Conservation (phyloP, 768 basidiomycete species). For the Mycena maculata region DNA sequence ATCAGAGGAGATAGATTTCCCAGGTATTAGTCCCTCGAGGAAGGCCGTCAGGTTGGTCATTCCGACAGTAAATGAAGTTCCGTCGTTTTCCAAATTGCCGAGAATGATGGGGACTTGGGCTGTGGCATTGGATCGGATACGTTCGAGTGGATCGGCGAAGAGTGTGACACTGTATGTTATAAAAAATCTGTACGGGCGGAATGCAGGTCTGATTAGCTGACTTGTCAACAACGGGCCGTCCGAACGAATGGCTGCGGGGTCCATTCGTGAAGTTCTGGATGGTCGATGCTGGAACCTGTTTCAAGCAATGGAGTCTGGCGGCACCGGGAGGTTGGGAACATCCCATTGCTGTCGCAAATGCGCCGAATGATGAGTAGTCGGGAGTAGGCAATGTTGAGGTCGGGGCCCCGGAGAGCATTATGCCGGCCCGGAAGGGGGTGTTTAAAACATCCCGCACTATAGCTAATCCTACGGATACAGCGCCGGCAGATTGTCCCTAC, state of each 20-base stretch:
- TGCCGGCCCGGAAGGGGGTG: conserved; percentile 15
- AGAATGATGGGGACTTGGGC: conserved; percentile 32
- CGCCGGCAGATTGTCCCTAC: conserved; percentile 25
- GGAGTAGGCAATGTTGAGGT: neutral
- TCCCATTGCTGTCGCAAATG: conserved; percentile 20
- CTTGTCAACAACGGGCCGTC: conserved; percentile 26
- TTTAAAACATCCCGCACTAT: neutral
- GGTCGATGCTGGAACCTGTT: conserved; percentile 31
- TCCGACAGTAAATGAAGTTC: conserved; percentile 22
- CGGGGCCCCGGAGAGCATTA: conserved; percentile 16
- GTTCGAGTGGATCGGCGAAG: conserved; percentile 28
- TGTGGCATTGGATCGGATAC: conserved; percentile 15
- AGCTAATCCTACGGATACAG: neutral
- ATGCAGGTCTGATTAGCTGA: neutral
- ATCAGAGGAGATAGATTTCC: neutral
- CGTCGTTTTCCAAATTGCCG: conserved; percentile 36
- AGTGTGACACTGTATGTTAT: conserved; percentile 13
- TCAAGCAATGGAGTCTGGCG: conserved; percentile 34
- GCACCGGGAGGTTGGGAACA: conserved; percentile 35
- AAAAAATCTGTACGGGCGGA: neutral
- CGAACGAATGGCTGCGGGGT: conserved; percentile 17
- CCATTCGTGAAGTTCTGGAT: conserved; percentile 35
- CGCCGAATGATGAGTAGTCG: conserved; percentile 14
- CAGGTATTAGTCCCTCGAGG: neutral
- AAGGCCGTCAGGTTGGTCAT: conserved; percentile 27